Evolutionary conservation across 2,329 filamentous ascomycete species (phyloP).

Genomic region (Alternaria sp.): DNA sequence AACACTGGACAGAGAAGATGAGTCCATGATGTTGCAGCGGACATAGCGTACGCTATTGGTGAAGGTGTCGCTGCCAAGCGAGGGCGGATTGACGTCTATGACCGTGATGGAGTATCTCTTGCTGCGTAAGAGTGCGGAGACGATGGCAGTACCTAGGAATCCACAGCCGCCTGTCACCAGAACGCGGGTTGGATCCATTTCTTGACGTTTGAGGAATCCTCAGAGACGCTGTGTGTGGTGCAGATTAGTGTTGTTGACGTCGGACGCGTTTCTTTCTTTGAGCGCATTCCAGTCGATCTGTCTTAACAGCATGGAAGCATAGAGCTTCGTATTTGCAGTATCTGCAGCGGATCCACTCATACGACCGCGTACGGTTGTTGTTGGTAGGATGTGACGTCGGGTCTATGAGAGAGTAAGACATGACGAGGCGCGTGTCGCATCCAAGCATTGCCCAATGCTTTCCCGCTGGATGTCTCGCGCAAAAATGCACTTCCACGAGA

Average conservation of each 20-base stretch:
- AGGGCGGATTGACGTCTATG: constrained; percentile 51
- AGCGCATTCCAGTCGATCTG: background rate
- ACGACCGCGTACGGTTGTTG: background rate
- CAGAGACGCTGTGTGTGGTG: background rate
- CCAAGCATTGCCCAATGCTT: background rate
- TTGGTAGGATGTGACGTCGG: background rate
- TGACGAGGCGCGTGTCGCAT: background rate
- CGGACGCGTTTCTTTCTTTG: background rate
- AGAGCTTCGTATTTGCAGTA: background rate
- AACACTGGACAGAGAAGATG: constrained; percentile 43
- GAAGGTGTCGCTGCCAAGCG: constrained; percentile 37
- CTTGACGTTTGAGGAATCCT: background rate
- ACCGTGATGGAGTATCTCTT: constrained; percentile 52
- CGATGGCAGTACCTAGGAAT: constrained; percentile 55
- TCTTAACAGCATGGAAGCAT: background rate
- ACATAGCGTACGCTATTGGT: constrained; percentile 44
- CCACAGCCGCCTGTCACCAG: constrained; percentile 59
- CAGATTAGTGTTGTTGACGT: background rate
- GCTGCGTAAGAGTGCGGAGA: constrained; percentile 49
- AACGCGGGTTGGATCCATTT: constrained; percentile 43
- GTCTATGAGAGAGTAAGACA: background rate
- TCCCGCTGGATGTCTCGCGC: background rate
- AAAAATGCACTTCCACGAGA: background rate
- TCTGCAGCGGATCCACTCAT: background rate
- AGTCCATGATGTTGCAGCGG: constrained; percentile 52